A percentile compares a stretch with the other conserved stretches of the same genome.
These are phyloP conservation scores for Pugionium cornutum DNA, from an alignment of 345 rosid species.

Conservation along the genomic window DNA sequence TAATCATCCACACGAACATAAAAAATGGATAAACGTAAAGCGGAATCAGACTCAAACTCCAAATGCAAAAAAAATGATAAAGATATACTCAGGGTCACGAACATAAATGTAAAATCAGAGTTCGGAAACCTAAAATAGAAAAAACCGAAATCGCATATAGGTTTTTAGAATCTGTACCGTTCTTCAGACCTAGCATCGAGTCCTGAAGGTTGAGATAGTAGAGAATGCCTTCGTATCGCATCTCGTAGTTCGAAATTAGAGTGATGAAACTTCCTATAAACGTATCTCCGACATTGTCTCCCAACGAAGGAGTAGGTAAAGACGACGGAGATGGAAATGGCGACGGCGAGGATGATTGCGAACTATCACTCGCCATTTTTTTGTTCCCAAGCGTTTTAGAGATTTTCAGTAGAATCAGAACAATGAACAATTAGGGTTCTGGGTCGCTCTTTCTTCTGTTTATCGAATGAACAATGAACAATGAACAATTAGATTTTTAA, in stretches of 20 bases:
- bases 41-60: slow-evolving; percentile 7
- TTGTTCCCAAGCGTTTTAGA: background rate
- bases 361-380: slow-evolving; percentile 36
- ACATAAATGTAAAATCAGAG: slow-evolving; percentile 8
- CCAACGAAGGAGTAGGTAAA: slow-evolving; percentile 35
- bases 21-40: background rate
- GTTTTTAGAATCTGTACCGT: slow-evolving; percentile 42
- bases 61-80: slow-evolving; percentile 10
- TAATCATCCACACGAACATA: background rate
- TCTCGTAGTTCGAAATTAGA: slow-evolving; percentile 51
- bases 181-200: slow-evolving; percentile 46
- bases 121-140: background rate
- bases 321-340: slow-evolving; percentile 33
- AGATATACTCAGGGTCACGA: background rate
- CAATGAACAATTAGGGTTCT: slow-evolving; percentile 32
- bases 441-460: slow-evolving; percentile 9
- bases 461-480: no score
- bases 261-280: slow-evolving; percentile 48
- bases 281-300: slow-evolving; percentile 41
- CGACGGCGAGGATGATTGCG: slow-evolving; percentile 35
- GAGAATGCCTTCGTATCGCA: slow-evolving; percentile 55
- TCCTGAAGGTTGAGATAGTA: slow-evolving; percentile 48
- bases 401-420: background rate
- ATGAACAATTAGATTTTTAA: slow-evolving; percentile 6
- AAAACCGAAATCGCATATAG: slow-evolving; percentile 9